Evolutionary conservation across 768 basidiomycete genomes (phyloP), one percentile per base, ranked within the genome.

Genomic region (Lentinula guzmanii): DNA sequence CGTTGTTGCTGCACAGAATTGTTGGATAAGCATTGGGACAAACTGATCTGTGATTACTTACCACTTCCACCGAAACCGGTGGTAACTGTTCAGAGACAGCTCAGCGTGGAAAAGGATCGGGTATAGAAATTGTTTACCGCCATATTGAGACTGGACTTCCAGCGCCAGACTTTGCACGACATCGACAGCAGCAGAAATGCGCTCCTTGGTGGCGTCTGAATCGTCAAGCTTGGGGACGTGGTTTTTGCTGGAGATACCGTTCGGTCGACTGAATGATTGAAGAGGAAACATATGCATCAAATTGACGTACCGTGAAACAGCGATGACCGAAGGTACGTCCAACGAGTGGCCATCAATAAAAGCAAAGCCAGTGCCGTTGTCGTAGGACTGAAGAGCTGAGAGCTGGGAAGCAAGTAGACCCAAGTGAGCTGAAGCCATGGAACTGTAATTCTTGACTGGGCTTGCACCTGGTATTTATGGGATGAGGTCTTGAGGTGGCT

Each of bases 281-380:
- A 94, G 83, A 5, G 90, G 92, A 73, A 94, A 95, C 80, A 91
- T 88, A 65, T 93, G 89, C 66, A 95, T 80, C 7, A 93, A 74
- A 67, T 94, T 93, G 1, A 93, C 91, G 10, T 88, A 92, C 59
- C 92, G 46, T 24, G 46, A 48, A 21, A 48, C 46, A 21, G 10
- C 46, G 46, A 48, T 24, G 21, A 48, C 46, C 46, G 21, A 28
- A 24, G 46, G 46, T 3, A 48, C 46, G 5, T 48, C 9, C 21
- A 48, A 24, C 11, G 46, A 48, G 11, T 48, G 46, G 11, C 46
- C 46, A 48, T 48, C 21, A 24, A 48, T 5, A 24, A 48, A 10
- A 24, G 46, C 46, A 24, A 24, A 21, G 7, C 21, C 18, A 21
- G 21, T 24, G 21, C 46, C 46, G 9, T 48, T 24, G 18, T 48